Conservation (phyloP, 2,329 filamentous ascomycete genomes). For the Helotiales sp. region DNA sequence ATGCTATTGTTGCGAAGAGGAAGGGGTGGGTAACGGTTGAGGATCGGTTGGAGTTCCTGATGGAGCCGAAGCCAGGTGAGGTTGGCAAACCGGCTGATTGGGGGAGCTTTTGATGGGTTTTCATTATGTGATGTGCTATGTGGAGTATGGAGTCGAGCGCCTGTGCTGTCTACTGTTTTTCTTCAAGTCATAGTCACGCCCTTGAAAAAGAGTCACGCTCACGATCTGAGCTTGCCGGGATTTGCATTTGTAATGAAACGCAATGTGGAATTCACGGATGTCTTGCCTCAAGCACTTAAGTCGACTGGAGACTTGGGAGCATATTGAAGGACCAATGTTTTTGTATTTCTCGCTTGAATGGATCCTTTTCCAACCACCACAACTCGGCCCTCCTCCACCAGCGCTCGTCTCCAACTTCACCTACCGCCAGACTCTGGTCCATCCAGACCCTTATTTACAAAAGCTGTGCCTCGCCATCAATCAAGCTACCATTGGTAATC, state of each 20-base stretch:
- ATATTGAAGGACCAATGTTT: not conserved
- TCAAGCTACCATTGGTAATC: conserved; percentile 62
- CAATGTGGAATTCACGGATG: too few relatives aligned
- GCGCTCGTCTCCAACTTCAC: not conserved
- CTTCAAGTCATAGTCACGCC: too few relatives aligned
- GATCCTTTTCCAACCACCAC: not conserved
- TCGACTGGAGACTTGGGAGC: not conserved
- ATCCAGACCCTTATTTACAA: conserved; percentile 16
- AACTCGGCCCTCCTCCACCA: not conserved
- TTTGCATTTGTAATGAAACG: not conserved
- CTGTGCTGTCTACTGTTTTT: too few relatives aligned
- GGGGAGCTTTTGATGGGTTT: conserved; percentile 8
- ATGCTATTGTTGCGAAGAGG: conserved; percentile 43
- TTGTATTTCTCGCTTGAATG: not conserved
- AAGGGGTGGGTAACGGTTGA: conserved; percentile 41
- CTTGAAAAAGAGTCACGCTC: not conserved
- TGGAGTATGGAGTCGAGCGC: not conserved
- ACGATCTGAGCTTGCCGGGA: not conserved
- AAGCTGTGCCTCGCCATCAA: conserved; percentile 56
- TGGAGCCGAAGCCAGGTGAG: conserved; percentile 35
- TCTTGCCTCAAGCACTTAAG: not conserved
- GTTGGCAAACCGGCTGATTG: conserved; percentile 24
- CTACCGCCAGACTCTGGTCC: not conserved
- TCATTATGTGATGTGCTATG: too few relatives aligned
- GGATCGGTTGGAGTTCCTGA: conserved; percentile 40